phyloP scores from a whole-genome alignment of 331 rosid species.

The Rosa hybrid region DNA sequence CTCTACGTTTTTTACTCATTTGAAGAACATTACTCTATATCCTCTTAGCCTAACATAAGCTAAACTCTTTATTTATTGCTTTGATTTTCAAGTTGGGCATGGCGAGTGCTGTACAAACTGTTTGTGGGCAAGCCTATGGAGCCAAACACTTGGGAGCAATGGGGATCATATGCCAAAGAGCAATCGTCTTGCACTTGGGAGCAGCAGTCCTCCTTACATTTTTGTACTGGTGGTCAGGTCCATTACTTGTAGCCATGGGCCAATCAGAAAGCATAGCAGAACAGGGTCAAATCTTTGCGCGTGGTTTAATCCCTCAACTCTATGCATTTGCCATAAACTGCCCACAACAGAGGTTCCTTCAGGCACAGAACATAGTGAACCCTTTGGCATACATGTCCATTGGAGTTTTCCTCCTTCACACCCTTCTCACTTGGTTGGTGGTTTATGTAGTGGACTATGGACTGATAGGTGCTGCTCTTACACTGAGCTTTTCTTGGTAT shows the following conservation, averaged over 20 bases:
- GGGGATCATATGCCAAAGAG: constrained; percentile 5
- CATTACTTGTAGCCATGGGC: neutral
- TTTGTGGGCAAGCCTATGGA: constrained; percentile 3
- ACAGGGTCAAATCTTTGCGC: constrained; percentile 1
- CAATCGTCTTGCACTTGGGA: constrained; percentile 1
- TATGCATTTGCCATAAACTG: neutral
- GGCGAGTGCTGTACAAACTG: constrained; percentile 4
- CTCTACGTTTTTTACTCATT: neutral
- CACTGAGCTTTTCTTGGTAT: neutral
- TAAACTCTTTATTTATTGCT: neutral
- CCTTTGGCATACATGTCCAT: constrained; percentile 2
- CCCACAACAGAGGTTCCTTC: neutral
- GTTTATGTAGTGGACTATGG: neutral
- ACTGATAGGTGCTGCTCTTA: neutral
- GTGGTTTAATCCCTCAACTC: neutral
- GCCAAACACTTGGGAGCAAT: neutral
- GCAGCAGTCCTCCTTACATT: constrained; percentile 3
- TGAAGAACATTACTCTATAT: neutral
- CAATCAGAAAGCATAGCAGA: constrained; percentile 1
- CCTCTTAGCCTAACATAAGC: neutral
- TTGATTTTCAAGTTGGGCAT: neutral
- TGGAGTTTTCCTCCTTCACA: neutral
- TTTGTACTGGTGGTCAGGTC: neutral
- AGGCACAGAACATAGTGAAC: constrained; percentile 6
- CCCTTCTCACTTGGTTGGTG: neutral